Conservation (phyloP, 495 filamentous ascomycete genomes). For the Penicillium malachiteum region DNA sequence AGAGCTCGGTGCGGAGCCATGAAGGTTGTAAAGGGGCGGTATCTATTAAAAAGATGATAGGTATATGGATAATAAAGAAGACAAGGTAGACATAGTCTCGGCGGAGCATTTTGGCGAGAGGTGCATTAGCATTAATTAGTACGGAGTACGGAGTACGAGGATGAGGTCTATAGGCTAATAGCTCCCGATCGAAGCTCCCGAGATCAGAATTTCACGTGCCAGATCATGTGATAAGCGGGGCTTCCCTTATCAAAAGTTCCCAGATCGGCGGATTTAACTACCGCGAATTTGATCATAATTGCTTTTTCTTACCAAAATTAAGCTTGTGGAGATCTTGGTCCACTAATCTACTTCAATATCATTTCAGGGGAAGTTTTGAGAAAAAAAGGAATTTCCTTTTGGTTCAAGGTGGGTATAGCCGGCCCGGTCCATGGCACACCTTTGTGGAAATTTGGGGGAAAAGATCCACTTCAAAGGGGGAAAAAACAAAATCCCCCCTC, state of each 20-base stretch:
- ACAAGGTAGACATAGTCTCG: slow-evolving; percentile 61
- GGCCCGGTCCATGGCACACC: background rate
- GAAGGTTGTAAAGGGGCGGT: slow-evolving; percentile 63
- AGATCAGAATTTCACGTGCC: background rate
- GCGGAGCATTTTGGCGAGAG: background rate
- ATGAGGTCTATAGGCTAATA: too few relatives aligned
- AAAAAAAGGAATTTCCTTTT: background rate
- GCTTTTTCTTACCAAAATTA: background rate
- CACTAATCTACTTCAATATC: background rate
- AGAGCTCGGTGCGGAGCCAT: slow-evolving; percentile 49
- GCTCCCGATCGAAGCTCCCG: background rate
- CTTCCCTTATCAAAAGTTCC: too few relatives aligned
- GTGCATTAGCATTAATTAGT: background rate
- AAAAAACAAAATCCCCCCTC: too few relatives aligned
- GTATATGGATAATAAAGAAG: slow-evolving; percentile 68
- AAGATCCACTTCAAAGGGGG: background rate
- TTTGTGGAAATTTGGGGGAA: background rate
- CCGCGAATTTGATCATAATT: background rate
- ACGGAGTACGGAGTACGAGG: too few relatives aligned
- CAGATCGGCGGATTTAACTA: background rate
- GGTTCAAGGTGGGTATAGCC: background rate
- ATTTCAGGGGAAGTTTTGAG: background rate
- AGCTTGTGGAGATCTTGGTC: slow-evolving; percentile 9
- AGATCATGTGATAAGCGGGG: too few relatives aligned
- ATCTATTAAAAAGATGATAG: slow-evolving; percentile 67